Percentiles rank a stretch among this genome's conserved stretches.
phyloP scores from a whole-genome alignment of 257 asterid species.

The Fraxinus quadrangulata region DNA sequence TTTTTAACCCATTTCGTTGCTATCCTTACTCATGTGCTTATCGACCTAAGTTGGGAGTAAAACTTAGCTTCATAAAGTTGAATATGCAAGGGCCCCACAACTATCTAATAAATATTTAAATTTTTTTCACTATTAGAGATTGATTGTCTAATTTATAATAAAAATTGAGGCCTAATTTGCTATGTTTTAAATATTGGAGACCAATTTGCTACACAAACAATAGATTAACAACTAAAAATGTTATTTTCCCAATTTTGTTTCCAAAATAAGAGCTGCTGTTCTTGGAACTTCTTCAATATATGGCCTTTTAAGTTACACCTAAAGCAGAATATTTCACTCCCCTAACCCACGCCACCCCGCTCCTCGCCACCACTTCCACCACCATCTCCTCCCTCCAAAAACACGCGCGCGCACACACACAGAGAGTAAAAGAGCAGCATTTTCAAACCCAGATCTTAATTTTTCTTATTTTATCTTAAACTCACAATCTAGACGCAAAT shows the following conservation, averaged over 20 bases:
- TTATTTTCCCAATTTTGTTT: slow-evolving; percentile 16
- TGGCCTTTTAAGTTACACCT: slow-evolving; percentile 64
- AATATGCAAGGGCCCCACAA: too few species aligned
- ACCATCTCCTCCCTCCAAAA: slow-evolving; percentile 33
- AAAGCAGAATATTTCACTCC: slow-evolving; percentile 40
- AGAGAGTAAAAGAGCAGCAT: slow-evolving; percentile 26
- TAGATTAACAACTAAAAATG: neutral
- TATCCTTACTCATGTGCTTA: neutral
- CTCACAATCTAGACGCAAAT: neutral
- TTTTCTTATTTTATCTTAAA: slow-evolving; percentile 11
- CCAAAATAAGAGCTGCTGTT: slow-evolving; percentile 35
- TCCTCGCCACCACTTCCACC: slow-evolving; percentile 30
- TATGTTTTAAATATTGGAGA: neutral
- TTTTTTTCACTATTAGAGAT: neutral
- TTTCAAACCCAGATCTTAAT: slow-evolving; percentile 33
- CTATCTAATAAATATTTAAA: too few species aligned
- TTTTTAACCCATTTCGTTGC: neutral
- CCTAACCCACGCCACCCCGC: slow-evolving; percentile 22
- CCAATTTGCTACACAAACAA: neutral
- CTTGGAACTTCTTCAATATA: slow-evolving; percentile 63
- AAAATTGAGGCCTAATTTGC: neutral
- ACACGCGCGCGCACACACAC: slow-evolving; percentile 4
- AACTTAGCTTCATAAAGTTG: too few species aligned
- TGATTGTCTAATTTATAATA: too few species aligned
- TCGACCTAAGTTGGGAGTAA: neutral